Evolutionary conservation across 2,329 filamentous ascomycete genomes (phyloP), one percentile per base, ranked within the genome.

Genomic region (Pezicula carpinea): DNA sequence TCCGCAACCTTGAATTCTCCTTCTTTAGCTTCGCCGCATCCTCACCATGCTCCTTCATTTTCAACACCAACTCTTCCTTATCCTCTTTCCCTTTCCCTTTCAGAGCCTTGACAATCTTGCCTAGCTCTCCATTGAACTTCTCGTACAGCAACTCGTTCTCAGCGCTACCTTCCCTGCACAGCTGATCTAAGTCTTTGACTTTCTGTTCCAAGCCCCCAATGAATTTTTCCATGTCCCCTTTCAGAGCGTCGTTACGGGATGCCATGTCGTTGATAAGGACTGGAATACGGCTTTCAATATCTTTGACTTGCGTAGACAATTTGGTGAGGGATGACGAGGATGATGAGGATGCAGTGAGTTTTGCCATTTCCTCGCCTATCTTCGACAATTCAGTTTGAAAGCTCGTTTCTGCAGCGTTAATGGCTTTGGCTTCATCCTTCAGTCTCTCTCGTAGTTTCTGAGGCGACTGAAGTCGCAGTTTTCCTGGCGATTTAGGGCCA

Each of bases 101-200:
- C 40, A 93, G 75, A 34, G 85, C 87, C 64, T 82, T 85, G 36
- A 90, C 75, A 50, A 96, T 87, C 70, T 87, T 89, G 57, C 81
- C 85, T 40, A 97, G 71, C 68, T 96, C 92, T n/a, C 82, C 80
- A 60, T 96, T 96, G 72, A 96, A 96, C 51, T 84, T 85, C 55
- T 92, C 87, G 66, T 96, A 96, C 46, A 97, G 74, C 23, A 92
- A 79, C 68, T 96, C 91, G 59, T 96, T 97, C 71, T 97, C 92
- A 0, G 89, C 87, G 58, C 83, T 89, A 14, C 84, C 80, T 61
- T 96, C 89, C 54, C 89, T 87, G 69, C 95, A 95, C 43, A 96
- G 72, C 67, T 95, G 87, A 63, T 96, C 91, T 44, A 96, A 80
- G 34, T 86, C 85, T 58, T 83, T 86, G 49, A 85, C 83, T 58